Evolutionary conservation across 768 basidiomycete species (phyloP).

Genomic region (Tephrocybe sp.): DNA sequence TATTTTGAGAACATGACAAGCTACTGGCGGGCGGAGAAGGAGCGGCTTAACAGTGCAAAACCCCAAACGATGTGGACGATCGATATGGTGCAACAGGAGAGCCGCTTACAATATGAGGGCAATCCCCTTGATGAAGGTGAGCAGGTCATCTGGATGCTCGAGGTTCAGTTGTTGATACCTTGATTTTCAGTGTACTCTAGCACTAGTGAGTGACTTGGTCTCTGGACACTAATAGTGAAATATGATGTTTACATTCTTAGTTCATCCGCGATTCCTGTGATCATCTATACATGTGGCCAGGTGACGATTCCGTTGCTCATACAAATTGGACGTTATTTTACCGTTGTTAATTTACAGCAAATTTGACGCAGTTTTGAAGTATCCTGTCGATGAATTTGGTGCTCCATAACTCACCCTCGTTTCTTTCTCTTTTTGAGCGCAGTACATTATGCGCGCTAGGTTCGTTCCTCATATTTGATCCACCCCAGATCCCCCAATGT

Average conservation of each 20-base stretch:
- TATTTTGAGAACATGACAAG: background rate
- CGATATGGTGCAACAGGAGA: constrained; percentile 23
- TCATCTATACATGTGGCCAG: background rate
- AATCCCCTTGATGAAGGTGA: constrained; percentile 16
- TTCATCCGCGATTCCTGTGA: background rate
- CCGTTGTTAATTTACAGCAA: too few relatives aligned
- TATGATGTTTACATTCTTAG: background rate
- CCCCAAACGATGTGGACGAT: constrained; percentile 22
- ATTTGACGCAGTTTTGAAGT: background rate
- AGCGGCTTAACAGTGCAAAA: background rate
- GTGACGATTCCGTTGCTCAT: background rate
- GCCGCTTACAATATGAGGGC: constrained; percentile 14
- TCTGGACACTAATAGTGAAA: background rate
- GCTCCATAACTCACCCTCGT: constrained; percentile 3
- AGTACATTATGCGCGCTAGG: background rate
- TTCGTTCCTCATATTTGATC: too few relatives aligned
- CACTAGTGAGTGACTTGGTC: constrained; percentile 7
- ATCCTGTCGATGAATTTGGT: background rate
- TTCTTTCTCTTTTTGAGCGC: background rate
- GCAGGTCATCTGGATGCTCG: background rate
- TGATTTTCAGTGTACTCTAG: background rate
- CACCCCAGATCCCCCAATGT: too few relatives aligned
- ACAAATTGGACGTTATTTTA: too few relatives aligned
- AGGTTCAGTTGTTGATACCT: background rate
- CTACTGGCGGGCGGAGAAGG: background rate